Conservation (phyloP, 2,329 filamentous ascomycete genomes). For the Xylariaceae sp. region DNA sequence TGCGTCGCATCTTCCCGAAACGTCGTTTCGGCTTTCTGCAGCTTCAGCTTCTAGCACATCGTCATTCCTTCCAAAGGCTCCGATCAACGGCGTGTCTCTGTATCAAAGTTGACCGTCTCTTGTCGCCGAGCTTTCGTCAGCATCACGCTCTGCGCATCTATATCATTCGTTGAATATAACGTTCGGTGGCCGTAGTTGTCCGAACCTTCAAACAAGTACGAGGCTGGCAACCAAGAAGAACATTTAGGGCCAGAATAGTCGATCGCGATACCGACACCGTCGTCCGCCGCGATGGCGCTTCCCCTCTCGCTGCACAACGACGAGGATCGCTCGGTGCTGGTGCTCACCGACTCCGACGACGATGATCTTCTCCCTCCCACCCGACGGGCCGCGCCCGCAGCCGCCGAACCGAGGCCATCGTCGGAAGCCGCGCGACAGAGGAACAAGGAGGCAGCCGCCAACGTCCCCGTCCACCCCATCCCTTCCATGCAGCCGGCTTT, state of each 20-base stretch:
- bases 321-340: constrained; percentile 27
- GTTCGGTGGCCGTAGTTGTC: too few species aligned
- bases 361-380: constrained; percentile 24
- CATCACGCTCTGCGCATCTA: too few species aligned
- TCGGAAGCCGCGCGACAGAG: constrained; percentile 26
- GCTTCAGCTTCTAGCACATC: constrained; percentile 15
- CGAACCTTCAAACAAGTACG: too few species aligned
- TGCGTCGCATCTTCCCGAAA: constrained; percentile 17
- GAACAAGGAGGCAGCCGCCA: constrained; percentile 28
- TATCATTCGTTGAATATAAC: too few species aligned
- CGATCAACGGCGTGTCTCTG: background rate
- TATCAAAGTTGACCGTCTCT: too few species aligned
- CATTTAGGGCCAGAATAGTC: constrained; percentile 1
- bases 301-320: constrained; percentile 27
- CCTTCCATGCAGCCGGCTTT: constrained; percentile 74
- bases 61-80: constrained; percentile 17
- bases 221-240: constrained; percentile 1
- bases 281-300: constrained; percentile 23
- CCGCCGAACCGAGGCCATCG: constrained; percentile 15
- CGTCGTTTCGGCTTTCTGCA: constrained; percentile 22
- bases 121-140: too few species aligned
- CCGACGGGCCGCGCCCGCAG: constrained; percentile 16
- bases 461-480: constrained; percentile 59
- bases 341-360: constrained; percentile 29
- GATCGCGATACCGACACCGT: constrained; percentile 1